phyloP scores from a whole-genome alignment of 2,329 filamentous ascomycete species.

The Thielaviopsis punctulata region DNA sequence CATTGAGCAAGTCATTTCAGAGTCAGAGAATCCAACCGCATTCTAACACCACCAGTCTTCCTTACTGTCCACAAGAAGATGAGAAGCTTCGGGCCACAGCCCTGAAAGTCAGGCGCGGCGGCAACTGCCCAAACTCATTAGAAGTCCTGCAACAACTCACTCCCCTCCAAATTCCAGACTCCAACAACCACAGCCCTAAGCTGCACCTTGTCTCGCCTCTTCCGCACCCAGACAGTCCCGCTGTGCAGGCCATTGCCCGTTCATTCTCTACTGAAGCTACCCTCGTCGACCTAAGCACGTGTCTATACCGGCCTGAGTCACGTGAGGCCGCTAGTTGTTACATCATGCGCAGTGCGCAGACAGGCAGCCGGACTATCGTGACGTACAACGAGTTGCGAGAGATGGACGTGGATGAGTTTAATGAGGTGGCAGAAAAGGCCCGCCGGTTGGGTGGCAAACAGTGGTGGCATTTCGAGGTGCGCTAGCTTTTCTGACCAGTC shows the following conservation, averaged over 20 bases:
- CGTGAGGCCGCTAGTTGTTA: constrained; percentile 48
- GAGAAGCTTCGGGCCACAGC: constrained; percentile 50
- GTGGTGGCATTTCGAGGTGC: constrained; percentile 61
- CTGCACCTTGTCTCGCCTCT: constrained; percentile 34
- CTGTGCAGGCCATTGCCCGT: constrained; percentile 16
- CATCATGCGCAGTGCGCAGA: constrained; percentile 43
- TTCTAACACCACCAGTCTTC: constrained; percentile 29
- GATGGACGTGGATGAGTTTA: constrained; percentile 48
- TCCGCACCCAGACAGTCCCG: constrained; percentile 35
- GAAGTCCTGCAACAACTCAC: constrained; percentile 52
- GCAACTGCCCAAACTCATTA: constrained; percentile 56
- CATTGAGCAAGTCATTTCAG: constrained; percentile 32
- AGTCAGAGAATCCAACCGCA: constrained; percentile 10
- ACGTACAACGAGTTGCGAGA: constrained; percentile 52
- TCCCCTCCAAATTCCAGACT: background rate
- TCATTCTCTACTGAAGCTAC: constrained; percentile 8
- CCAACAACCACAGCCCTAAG: constrained; percentile 2
- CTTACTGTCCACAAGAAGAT: constrained; percentile 52
- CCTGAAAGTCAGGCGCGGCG: constrained; percentile 44
- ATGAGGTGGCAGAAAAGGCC: constrained; percentile 18
- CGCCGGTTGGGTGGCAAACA: constrained; percentile 21
- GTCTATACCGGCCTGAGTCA: constrained; percentile 39
- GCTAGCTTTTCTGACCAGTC: constrained; percentile 10
- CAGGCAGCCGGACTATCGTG: constrained; percentile 49
- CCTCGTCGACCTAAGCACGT: constrained; percentile 33